Conservation (phyloP, 2,329 filamentous ascomycete species). For the Periglandula ipomoeae region DNA sequence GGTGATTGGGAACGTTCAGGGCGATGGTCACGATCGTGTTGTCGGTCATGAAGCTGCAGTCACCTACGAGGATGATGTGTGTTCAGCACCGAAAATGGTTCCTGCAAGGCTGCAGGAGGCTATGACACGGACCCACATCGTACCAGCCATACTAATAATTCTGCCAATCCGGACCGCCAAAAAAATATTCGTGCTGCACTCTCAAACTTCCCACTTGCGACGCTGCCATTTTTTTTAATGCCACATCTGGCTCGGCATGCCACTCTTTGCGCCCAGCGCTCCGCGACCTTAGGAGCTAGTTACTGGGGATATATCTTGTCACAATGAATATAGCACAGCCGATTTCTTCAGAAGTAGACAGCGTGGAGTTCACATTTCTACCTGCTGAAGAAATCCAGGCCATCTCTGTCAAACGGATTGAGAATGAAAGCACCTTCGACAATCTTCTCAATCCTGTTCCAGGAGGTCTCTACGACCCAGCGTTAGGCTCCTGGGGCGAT, state of each 20-base stretch:
- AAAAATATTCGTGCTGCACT: constrained; percentile 24
- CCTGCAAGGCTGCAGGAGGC: neutral
- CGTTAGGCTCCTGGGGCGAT: constrained; percentile 83
- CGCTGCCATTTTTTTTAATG: too few species aligned
- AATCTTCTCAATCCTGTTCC: constrained; percentile 80
- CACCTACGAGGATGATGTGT: too few species aligned
- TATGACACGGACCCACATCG: neutral
- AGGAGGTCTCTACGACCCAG: constrained; percentile 85
- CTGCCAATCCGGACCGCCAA: constrained; percentile 38
- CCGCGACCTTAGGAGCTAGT: neutral
- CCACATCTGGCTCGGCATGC: neutral
- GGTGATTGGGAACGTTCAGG: too few species aligned
- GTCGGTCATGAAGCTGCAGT: too few species aligned
- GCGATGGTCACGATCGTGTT: neutral
- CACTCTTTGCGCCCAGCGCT: neutral
- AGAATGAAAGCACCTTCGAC: constrained; percentile 92
- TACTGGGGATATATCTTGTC: too few species aligned
- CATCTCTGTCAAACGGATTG: constrained; percentile 88
- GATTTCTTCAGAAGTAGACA: constrained; percentile 71
- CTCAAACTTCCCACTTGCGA: neutral
- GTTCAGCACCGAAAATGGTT: neutral
- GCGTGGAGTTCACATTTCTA: constrained; percentile 85
- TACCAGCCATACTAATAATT: constrained; percentile 19
- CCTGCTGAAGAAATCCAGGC: constrained; percentile 72
- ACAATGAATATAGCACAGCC: constrained; percentile 69